A percentile compares a stretch with the other conserved stretches of the same genome.
phyloP scores from a whole-genome alignment of 2,329 filamentous ascomycete genomes.

The Helminthosporium solani region DNA sequence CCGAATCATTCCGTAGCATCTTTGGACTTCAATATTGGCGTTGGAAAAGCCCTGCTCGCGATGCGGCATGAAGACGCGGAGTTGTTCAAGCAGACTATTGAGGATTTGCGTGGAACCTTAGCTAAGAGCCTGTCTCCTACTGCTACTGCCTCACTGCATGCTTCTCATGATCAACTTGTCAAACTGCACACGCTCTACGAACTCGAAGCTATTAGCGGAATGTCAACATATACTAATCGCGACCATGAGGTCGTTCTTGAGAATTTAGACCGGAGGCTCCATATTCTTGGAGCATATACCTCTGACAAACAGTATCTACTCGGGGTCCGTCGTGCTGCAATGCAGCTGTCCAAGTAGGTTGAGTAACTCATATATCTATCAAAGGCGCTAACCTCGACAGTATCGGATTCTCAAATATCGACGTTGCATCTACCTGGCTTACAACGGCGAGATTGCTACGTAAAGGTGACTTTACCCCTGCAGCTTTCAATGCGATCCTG shows the following conservation, averaged over 20 bases:
- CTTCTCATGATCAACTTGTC: constrained; percentile 80
- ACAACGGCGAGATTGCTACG: constrained; percentile 81
- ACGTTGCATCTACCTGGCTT: constrained; percentile 83
- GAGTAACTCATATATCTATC: neutral
- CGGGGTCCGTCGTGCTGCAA: constrained; percentile 79
- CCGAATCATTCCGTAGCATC: constrained; percentile 46
- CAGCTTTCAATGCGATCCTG: constrained; percentile 90
- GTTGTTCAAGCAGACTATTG: constrained; percentile 60
- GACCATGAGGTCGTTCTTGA: constrained; percentile 46
- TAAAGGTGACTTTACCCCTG: constrained; percentile 78
- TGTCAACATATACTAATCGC: constrained; percentile 35
- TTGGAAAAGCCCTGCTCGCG: constrained; percentile 68
- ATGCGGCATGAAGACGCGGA: constrained; percentile 56
- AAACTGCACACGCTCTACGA: constrained; percentile 87
- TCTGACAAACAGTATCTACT: constrained; percentile 93
- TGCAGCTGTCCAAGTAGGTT: constrained; percentile 72
- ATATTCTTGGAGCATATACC: constrained; percentile 83
- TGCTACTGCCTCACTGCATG: constrained; percentile 75
- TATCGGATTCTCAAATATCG: constrained; percentile 63
- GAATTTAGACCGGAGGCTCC: constrained; percentile 73
- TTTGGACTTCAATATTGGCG: constrained; percentile 77
- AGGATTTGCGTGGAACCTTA: constrained; percentile 67
- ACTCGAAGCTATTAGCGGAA: constrained; percentile 70
- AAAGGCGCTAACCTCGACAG: constrained; percentile 27
- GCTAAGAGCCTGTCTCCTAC: constrained; percentile 73